Conservation (phyloP, 129 eudicot genomes). For the Sambucus nigra region DNA sequence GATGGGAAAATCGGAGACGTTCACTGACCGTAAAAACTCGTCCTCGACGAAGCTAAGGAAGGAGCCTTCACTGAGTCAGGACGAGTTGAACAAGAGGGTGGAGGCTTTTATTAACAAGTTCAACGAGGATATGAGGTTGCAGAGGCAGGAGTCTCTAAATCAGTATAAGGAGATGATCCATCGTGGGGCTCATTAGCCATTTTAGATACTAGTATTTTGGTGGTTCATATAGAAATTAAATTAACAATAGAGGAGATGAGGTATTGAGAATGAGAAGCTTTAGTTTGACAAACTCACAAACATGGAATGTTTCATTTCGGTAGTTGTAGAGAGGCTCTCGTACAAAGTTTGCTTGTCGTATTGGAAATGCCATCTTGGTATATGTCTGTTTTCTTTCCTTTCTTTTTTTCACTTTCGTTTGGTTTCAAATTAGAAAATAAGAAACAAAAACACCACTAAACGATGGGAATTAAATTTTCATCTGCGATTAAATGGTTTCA, state of each 20-base stretch:
- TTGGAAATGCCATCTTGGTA: too few species aligned
- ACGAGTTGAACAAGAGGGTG: slow-evolving; percentile 58
- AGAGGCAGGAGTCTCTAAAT: slow-evolving; percentile 58
- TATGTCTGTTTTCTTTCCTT: too few species aligned
- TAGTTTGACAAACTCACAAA: neutral
- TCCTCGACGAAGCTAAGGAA: slow-evolving; percentile 34
- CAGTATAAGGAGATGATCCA: slow-evolving; percentile 52
- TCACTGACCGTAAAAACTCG: slow-evolving; percentile 15
- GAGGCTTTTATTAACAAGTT: slow-evolving; percentile 74
- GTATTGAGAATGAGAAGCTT: neutral
- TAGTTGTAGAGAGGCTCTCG: neutral
- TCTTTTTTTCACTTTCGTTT: too few species aligned
- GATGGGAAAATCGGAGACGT: slow-evolving; percentile 37
- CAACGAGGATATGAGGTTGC: slow-evolving; percentile 64
- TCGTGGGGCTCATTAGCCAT: slow-evolving; percentile 25
- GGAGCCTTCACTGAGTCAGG: slow-evolving; percentile 60
- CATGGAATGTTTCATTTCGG: neutral
- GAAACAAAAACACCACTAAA: too few species aligned
- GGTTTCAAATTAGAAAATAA: too few species aligned
- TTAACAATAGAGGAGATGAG: neutral
- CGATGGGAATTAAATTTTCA: too few species aligned
- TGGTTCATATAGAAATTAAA: too few species aligned
- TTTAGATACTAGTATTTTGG: too few species aligned
- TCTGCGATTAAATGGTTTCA: too few species aligned
- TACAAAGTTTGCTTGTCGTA: too few species aligned